These are phyloP conservation scores for Metschnikowia drakensbergensis DNA, from an alignment of 805 yeast species.

Conservation along the genomic window DNA sequence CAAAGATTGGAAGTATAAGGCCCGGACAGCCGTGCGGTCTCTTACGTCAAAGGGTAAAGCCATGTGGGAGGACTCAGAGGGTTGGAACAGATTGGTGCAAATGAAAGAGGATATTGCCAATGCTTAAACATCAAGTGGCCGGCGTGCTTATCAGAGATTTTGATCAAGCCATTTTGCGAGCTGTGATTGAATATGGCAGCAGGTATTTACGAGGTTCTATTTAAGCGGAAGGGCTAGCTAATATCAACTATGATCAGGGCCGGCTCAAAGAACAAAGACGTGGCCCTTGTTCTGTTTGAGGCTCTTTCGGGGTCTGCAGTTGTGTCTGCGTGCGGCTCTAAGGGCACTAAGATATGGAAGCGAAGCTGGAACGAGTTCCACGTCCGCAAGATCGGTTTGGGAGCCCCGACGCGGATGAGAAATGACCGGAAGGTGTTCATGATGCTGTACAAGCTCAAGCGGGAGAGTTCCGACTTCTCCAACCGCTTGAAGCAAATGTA, in stretches of 20 bases:
- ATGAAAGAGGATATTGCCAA: conserved; percentile 42
- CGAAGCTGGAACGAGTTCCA: conserved; percentile 7
- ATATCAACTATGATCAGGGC: conserved; percentile 16
- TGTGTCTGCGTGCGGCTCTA: conserved; percentile 5
- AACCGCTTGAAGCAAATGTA: conserved; percentile 15
- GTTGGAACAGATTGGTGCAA: conserved; percentile 63
- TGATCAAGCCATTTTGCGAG: no score
- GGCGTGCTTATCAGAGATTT: neutral
- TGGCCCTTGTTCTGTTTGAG: conserved; percentile 13
- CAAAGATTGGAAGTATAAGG: conserved; percentile 87
- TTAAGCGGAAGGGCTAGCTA: neutral
- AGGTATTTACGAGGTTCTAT: neutral
- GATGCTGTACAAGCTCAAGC: conserved; percentile 12
- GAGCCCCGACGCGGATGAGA: conserved; percentile 6
- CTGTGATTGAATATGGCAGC: no score
- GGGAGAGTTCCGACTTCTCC: conserved; percentile 15
- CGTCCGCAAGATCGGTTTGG: conserved; percentile 6
- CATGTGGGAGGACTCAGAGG: conserved; percentile 76
- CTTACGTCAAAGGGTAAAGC: conserved; percentile 74
- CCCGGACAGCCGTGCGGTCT: conserved; percentile 66
- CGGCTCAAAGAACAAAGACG: conserved; percentile 14
- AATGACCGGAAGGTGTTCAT: conserved; percentile 8
- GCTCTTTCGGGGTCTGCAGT: conserved; percentile 8
- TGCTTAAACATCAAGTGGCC: neutral
- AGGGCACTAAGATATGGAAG: conserved; percentile 12